Evolutionary conservation across 208 protist genomes (phyloP), one percentile per base, ranked within the genome.

Genomic region (Eutreptiella sp.): DNA sequence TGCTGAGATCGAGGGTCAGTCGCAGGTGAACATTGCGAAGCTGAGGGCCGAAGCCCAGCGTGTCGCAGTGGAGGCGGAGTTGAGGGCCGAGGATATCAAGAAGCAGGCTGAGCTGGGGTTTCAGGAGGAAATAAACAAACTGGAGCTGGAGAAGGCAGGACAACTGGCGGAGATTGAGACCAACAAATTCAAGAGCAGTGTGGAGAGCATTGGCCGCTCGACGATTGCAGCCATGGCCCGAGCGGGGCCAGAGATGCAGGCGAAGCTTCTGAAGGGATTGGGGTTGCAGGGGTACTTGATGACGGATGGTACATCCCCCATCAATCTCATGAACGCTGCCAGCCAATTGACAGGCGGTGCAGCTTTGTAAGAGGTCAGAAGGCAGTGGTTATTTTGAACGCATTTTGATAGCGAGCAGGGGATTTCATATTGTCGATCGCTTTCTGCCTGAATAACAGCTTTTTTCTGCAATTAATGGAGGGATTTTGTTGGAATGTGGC

Each of bases 241-340:
- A 27, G 87, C 88, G 11, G 92, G 89, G n/a, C 89, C 88, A 34
- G 87, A 91, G 70, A 64, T 87, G 34, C 75, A 87, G 66, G 67
- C 65, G 33, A 79, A 76, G 39, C 65, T 91, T 35, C 73, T 91
- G 32, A 59, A 74, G 23, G 77, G 72, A 24, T 36, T 89, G 47
- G 82, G 82, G n/a, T 68, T 91, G 35, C 73, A 85, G 53, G 80
- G 79, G 29, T 91, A 86, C 61, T 63, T 91, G 23, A 71, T 91
- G 26, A 91, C 85, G 0, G 85, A 89, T 60, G 83, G 85, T 53
- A 74, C 54, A 27, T 63, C 74, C 45, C 85, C 83, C 0, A 79
- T 89, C 46, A 88, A 87, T 63, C 66, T 91, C 50, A 76, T 96
- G 74, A 82, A 85, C 63, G 83, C 92, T 38, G 91, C 90, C 7